Evolutionary conservation across 805 yeast genomes (phyloP).

Genomic region (Wickerhamomyces bovis): DNA sequence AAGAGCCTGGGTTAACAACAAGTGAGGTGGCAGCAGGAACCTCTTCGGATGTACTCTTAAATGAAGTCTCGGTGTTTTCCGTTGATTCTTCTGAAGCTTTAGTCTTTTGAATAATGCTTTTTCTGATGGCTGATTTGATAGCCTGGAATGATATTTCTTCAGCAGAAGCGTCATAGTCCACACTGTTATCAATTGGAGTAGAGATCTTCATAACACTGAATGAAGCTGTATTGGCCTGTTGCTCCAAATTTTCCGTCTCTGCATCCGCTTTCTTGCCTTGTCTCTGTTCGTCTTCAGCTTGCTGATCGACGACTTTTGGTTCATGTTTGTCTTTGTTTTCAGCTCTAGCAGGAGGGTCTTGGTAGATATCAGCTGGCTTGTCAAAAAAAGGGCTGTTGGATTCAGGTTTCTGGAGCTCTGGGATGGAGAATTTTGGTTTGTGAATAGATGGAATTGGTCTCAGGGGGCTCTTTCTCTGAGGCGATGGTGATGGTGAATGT

Average conservation of each 20-base stretch:
- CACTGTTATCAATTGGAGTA: slow-evolving; percentile 2
- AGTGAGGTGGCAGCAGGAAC: slow-evolving; percentile 11
- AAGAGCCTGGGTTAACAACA: slow-evolving; percentile 12
- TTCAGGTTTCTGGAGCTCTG: not conserved
- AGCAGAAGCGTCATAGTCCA: slow-evolving; percentile 15
- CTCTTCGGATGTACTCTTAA: slow-evolving; percentile 19
- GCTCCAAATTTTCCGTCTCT: not conserved
- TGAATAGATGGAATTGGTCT: not conserved
- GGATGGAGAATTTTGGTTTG: not conserved
- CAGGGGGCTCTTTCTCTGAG: not conserved
- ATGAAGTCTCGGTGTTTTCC: slow-evolving; percentile 13
- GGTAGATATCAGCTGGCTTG: not conserved
- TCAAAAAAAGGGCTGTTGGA: not conserved
- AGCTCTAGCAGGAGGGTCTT: not conserved
- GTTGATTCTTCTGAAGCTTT: slow-evolving; percentile 7
- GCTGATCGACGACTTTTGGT: not conserved
- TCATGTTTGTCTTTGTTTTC: not conserved
- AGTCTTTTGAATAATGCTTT: slow-evolving; percentile 35
- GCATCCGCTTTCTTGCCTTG: not conserved
- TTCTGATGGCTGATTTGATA: slow-evolving; percentile 40
- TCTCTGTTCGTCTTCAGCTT: not conserved
- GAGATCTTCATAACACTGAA: not conserved
- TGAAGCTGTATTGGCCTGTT: not conserved
- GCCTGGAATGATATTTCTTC: slow-evolving; percentile 41
- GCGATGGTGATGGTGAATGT: slow-evolving; percentile 1